Percentiles rank a stretch among this genome's conserved stretches.
These are phyloP conservation scores for Monoraphidium neglectum DNA, from an alignment of 139 green algal genomes.

Conservation along the genomic window DNA sequence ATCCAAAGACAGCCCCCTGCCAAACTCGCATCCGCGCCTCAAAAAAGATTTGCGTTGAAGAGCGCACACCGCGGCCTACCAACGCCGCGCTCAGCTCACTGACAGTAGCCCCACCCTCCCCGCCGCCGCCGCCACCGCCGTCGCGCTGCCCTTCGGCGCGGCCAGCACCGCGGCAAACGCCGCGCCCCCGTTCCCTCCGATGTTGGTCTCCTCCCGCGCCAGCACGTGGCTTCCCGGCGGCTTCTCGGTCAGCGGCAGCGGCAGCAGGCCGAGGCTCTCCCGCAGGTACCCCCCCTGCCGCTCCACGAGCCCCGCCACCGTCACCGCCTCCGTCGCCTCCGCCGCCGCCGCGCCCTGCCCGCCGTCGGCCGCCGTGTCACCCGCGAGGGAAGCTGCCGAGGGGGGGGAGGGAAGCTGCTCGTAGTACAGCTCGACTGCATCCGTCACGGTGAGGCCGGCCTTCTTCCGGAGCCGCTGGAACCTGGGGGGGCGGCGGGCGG, in stretches of 20 bases:
- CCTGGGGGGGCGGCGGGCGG: conserved; percentile 32
- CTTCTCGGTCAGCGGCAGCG: conserved; percentile 40
- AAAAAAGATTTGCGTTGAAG: too few species aligned
- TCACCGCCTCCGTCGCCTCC: conserved; percentile 10
- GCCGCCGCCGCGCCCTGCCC: conserved; percentile 2
- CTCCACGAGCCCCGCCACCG: conserved; percentile 30
- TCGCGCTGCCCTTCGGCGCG: conserved; percentile 13
- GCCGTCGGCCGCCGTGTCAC: background rate
- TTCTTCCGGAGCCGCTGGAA: conserved; percentile 97
- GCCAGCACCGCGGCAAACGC: conserved; percentile 36
- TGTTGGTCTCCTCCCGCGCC: conserved; percentile 42
- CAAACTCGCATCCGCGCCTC: too few species aligned
- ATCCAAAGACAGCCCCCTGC: too few species aligned
- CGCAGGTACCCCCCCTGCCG: conserved; percentile 49
- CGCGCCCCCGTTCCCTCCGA: conserved; percentile 23
- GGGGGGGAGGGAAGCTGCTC: background rate
- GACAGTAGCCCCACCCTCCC: background rate
- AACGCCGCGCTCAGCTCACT: background rate
- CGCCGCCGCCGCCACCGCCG: conserved; percentile 11
- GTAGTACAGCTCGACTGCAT: conserved; percentile 77
- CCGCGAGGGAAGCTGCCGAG: background rate
- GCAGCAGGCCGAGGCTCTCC: conserved; percentile 52
- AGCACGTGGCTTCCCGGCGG: conserved; percentile 54
- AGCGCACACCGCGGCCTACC: too few species aligned
- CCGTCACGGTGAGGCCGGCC: conserved; percentile 69